Conservation (phyloP, 768 basidiomycete genomes). For the Panaeolus papilionaceus region DNA sequence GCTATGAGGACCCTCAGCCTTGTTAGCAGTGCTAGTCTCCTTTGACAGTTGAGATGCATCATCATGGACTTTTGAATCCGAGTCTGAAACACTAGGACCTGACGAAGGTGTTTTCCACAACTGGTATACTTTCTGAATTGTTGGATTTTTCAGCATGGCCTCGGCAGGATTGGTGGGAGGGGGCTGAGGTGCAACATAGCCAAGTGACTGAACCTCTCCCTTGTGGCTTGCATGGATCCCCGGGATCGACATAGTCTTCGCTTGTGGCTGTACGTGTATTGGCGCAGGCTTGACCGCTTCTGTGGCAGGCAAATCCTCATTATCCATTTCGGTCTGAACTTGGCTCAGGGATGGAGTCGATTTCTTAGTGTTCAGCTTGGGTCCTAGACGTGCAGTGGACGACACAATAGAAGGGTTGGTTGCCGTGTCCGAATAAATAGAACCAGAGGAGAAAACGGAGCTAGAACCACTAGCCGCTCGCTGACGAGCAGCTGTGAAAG, state of each 20-base stretch:
- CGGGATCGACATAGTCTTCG: slow-evolving; percentile 85
- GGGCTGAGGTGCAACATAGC: slow-evolving; percentile 63
- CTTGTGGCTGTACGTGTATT: slow-evolving; percentile 80
- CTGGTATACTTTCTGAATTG: slow-evolving; percentile 74
- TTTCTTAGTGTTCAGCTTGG: slow-evolving; percentile 32
- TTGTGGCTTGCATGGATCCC: slow-evolving; percentile 86
- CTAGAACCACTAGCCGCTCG: slow-evolving; percentile 30
- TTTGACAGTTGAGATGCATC: slow-evolving; percentile 4
- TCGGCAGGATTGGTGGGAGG: slow-evolving; percentile 35
- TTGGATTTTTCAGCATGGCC: slow-evolving; percentile 53
- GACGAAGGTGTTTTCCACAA: slow-evolving; percentile 58
- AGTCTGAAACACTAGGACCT: slow-evolving; percentile 1
- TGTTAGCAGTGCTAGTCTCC: background rate
- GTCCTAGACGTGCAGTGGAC: slow-evolving; percentile 26
- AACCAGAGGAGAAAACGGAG: slow-evolving; percentile 22
- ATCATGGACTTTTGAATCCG: background rate
- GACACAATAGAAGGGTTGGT: slow-evolving; percentile 26
- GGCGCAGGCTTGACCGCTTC: slow-evolving; percentile 44
- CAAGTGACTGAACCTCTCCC: slow-evolving; percentile 88
- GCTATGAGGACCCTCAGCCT: background rate
- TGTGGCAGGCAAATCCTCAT: slow-evolving; percentile 32
- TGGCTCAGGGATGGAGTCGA: slow-evolving; percentile 44
- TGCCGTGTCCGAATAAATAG: slow-evolving; percentile 29
- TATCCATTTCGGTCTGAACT: slow-evolving; percentile 38
- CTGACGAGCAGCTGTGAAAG: slow-evolving; percentile 21